A percentile compares a stretch with the other conserved stretches of the same genome.
These are phyloP conservation scores for Suillus americanus DNA, from an alignment of 768 basidiomycete species.

Conservation along the genomic window DNA sequence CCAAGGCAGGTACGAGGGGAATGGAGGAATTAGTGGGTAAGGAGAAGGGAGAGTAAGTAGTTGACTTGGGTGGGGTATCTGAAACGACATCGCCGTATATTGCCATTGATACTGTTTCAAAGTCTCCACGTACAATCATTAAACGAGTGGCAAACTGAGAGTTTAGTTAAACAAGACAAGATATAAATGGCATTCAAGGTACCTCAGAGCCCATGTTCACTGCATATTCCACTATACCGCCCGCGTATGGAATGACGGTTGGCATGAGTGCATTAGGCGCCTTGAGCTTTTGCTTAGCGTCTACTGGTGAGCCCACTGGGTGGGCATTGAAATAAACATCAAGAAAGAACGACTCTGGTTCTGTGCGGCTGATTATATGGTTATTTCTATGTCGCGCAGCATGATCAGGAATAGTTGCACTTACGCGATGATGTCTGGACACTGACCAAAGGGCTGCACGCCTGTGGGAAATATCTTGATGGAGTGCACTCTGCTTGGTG, in stretches of 20 bases:
- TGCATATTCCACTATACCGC: slow-evolving; percentile 61
- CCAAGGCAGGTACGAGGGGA: slow-evolving; percentile 50
- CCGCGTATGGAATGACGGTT: slow-evolving; percentile 69
- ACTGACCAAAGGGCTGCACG: slow-evolving; percentile 57
- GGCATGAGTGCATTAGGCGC: slow-evolving; percentile 72
- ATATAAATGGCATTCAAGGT: slow-evolving; percentile 11
- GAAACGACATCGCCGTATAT: slow-evolving; percentile 54
- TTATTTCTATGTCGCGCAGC: slow-evolving; percentile 13
- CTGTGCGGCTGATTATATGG: slow-evolving; percentile 50
- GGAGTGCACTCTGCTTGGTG: slow-evolving; percentile 64
- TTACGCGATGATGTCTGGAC: slow-evolving; percentile 64
- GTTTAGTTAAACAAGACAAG: slow-evolving; percentile 5
- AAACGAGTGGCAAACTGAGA: slow-evolving; percentile 69
- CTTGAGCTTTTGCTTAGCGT: slow-evolving; percentile 57
- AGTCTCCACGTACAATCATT: slow-evolving; percentile 79
- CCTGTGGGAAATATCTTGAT: slow-evolving; percentile 72
- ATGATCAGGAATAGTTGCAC: slow-evolving; percentile 21
- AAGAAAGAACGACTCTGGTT: slow-evolving; percentile 71
- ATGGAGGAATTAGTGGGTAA: slow-evolving; percentile 35
- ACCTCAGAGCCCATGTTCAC: slow-evolving; percentile 75
- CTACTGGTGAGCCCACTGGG: slow-evolving; percentile 41
- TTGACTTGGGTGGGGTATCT: slow-evolving; percentile 38
- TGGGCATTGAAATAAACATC: slow-evolving; percentile 77
- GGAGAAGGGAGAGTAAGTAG: slow-evolving; percentile 41
- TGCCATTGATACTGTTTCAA: slow-evolving; percentile 64